Conservation (phyloP, 768 basidiomycete species). For the Mycena alexandri region DNA sequence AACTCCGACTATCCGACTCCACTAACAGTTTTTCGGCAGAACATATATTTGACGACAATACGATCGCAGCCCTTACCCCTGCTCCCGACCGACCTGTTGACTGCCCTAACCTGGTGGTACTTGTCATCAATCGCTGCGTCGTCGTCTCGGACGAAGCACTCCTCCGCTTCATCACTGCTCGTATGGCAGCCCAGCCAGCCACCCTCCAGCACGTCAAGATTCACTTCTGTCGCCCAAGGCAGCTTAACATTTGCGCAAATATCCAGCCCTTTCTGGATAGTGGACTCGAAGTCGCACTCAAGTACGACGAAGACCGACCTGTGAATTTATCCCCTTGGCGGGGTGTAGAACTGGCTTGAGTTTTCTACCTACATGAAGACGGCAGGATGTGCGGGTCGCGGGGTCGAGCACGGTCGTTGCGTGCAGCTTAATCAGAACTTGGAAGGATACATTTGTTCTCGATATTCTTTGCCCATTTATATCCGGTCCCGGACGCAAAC, state of each 20-base stretch:
- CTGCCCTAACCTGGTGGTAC: not conserved
- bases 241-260: not conserved
- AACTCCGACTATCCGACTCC: too few species aligned
- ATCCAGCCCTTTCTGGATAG: not conserved
- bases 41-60: too few species aligned
- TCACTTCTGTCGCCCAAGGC: not conserved
- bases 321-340: not conserved
- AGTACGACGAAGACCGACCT: not conserved
- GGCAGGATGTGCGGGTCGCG: too few species aligned
- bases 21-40: too few species aligned
- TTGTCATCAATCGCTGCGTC: not conserved
- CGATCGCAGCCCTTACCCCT: not conserved
- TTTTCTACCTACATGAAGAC: too few species aligned
- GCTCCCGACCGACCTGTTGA: not conserved
- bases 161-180: not conserved
- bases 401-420: too few species aligned
- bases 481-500: too few species aligned
- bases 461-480: too few species aligned
- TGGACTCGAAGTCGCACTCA: not conserved
- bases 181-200: not conserved
- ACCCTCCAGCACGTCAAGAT: not conserved
- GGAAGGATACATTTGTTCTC: too few species aligned
- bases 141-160: not conserved
- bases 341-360: too few species aligned
- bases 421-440: too few species aligned